Evolutionary conservation across 345 rosid genomes (phyloP).

Genomic region (Pugionium cornutum): DNA sequence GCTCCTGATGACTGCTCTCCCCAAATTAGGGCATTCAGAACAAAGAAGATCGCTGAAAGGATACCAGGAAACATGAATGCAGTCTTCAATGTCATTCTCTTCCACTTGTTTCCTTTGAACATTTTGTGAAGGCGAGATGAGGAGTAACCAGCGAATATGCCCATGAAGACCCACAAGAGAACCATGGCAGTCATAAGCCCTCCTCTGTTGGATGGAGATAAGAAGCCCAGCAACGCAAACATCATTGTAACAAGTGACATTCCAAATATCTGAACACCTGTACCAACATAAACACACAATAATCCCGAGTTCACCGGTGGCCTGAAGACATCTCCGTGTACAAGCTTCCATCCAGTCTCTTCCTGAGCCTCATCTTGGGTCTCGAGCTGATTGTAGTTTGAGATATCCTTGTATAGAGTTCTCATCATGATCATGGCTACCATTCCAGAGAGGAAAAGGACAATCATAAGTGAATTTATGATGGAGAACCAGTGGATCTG

Average conservation of each 20-base stretch:
- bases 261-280: conserved; percentile 89
- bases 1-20: conserved; percentile 97
- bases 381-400: conserved; percentile 94
- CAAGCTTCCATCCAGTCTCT: conserved; percentile 99
- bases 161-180: conserved; percentile 98
- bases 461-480: conserved; percentile 95
- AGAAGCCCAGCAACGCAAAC: conserved; percentile 87
- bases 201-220: conserved; percentile 96
- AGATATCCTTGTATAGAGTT: conserved; percentile 87
- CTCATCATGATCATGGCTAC: conserved; percentile 99
- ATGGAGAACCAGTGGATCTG: conserved; percentile 99
- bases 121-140: conserved; percentile 87
- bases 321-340: conserved; percentile 94
- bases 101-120: conserved; percentile 97
- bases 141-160: conserved; percentile 87
- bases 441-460: conserved; percentile 96
- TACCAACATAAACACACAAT: conserved; percentile 88
- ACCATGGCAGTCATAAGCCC: conserved; percentile 99
- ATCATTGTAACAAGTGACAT: conserved; percentile 98
- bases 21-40: conserved; percentile 88
- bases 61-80: conserved; percentile 95
- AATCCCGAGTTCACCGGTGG: conserved; percentile 80
- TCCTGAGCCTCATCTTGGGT: conserved; percentile 99
- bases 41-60: conserved; percentile 76
- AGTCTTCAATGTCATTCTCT: conserved; percentile 85